Evolutionary conservation across 805 yeast genomes (phyloP), one percentile per base, ranked within the genome.

Genomic region (Lipomyces chichibuensis): DNA sequence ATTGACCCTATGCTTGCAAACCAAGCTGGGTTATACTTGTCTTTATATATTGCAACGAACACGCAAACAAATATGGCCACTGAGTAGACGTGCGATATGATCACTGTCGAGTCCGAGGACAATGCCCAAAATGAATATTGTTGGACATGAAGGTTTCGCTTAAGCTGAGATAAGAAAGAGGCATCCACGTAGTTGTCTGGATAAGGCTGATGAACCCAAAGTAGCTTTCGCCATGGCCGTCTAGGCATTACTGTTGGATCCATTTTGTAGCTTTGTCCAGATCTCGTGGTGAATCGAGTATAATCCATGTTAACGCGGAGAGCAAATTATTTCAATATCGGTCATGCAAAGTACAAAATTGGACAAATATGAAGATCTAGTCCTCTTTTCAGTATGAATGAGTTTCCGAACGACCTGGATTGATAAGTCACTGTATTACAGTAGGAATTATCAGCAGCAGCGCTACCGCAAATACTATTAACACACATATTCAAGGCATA

Each of bases 161-260:
- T 86, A 67, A 92, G 81, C 75, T 90, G 96, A 2, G 92, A 86
- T n/a, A 93, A 81, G 75, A 94, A 94, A 2, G 92, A 84, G 1
- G 80, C 78, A 75, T 92, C 96, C 1, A 97, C 94, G 78, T 91
- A 91, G 77, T 93, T 95, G 76, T 94, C 99, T 0, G 97, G 96
- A 74, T 87, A 93, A 14, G 89, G 89, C 76, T 93, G 97, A 65
- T 85, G 84, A 43, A 89, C 84, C 88, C 97, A 95, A 13, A 94
- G 83, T 51, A 92, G 84, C 74, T 95, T 90, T 74, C 88, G 84
- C 98, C 98, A 93, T 27, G 87, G 86, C 43, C 59, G 23, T n/a
- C 25, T 39, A 52, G 33, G 13, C 55, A 52, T 23, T 17, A 17
- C 32, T 53, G 25, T 8, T 8, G 32, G n/a, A 23, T 32, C 29